Percentiles rank a stretch among this genome's conserved stretches.
phyloP scores from a whole-genome alignment of 1,284 basidiomycete species.

The Leucoagaricus sp. region DNA sequence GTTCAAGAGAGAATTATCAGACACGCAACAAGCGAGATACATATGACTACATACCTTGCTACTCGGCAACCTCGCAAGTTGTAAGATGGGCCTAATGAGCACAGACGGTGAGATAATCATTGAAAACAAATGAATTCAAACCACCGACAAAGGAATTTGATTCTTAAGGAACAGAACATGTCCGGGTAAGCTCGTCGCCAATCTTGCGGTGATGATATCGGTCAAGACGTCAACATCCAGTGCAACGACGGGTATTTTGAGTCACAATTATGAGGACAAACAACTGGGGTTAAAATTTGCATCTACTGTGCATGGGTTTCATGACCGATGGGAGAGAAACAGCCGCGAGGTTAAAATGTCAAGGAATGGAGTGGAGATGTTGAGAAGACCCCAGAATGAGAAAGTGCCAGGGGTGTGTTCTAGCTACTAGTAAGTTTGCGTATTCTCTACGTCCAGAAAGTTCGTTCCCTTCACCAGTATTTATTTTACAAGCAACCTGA shows the following conservation, averaged over 20 bases:
- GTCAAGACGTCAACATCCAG: slow-evolving; percentile 54
- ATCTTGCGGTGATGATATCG: slow-evolving; percentile 57
- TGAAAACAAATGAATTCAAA: background rate
- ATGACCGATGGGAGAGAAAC: too few relatives aligned
- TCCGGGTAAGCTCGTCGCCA: slow-evolving; percentile 59
- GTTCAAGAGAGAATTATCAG: background rate
- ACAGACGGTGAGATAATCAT: background rate
- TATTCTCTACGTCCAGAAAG: too few relatives aligned
- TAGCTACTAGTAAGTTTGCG: too few relatives aligned
- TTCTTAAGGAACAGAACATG: slow-evolving; percentile 75
- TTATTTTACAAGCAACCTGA: too few relatives aligned
- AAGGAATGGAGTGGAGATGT: background rate
- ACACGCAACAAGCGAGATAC: background rate
- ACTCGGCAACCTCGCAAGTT: slow-evolving; percentile 54
- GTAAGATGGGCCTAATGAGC: slow-evolving; percentile 56
- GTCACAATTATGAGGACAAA: too few relatives aligned
- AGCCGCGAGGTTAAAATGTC: background rate
- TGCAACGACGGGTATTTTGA: slow-evolving; percentile 35
- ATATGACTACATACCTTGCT: slow-evolving; percentile 30
- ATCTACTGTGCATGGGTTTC: too few relatives aligned
- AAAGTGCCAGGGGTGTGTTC: too few relatives aligned
- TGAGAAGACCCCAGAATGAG: too few relatives aligned
- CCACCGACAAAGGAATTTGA: slow-evolving; percentile 72
- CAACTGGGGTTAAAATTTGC: too few relatives aligned
- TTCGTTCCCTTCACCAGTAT: too few relatives aligned